Conservation (phyloP, 805 yeast genomes). For the Pichia eremophila region DNA sequence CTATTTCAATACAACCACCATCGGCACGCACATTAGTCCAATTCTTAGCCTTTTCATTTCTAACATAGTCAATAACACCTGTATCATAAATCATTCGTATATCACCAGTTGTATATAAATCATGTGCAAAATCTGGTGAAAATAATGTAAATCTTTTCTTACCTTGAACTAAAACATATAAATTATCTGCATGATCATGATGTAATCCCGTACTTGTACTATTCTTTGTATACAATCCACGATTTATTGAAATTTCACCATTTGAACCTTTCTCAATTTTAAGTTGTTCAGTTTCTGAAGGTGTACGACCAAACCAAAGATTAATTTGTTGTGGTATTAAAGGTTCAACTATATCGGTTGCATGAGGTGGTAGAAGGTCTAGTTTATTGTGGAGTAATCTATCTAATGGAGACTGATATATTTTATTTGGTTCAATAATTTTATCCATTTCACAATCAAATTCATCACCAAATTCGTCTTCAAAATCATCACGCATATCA, state of each 20-base stretch:
- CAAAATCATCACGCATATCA: slow-evolving; percentile 22
- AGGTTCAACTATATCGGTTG: slow-evolving; percentile 7
- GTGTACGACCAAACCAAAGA: slow-evolving; percentile 52
- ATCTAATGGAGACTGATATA: slow-evolving; percentile 38
- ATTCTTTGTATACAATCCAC: slow-evolving; percentile 47
- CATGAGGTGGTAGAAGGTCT: slow-evolving; percentile 31
- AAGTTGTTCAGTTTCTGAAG: slow-evolving; percentile 1
- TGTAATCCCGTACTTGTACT: slow-evolving; percentile 63
- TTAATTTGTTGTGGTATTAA: slow-evolving; percentile 64
- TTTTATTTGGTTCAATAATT: slow-evolving; percentile 31
- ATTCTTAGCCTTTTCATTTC: slow-evolving; percentile 44
- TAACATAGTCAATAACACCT: slow-evolving; percentile 58
- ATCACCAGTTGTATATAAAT: slow-evolving; percentile 56
- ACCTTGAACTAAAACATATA: slow-evolving; percentile 55
- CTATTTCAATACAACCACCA: slow-evolving; percentile 40
- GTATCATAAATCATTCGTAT: slow-evolving; percentile 43
- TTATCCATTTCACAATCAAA: slow-evolving; percentile 26
- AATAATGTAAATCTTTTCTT: slow-evolving; percentile 57
- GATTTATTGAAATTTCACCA: slow-evolving; percentile 12
- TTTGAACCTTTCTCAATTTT: slow-evolving; percentile 19
- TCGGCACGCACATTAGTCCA: slow-evolving; percentile 58
- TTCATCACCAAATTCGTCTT: slow-evolving; percentile 28
- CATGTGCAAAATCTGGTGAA: slow-evolving; percentile 51
- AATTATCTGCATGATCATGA: slow-evolving; percentile 74
- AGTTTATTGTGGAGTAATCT: slow-evolving; percentile 18